These are phyloP conservation scores for Lachancea nothofagi DNA, from an alignment of 805 yeast species.

Conservation along the genomic window DNA sequence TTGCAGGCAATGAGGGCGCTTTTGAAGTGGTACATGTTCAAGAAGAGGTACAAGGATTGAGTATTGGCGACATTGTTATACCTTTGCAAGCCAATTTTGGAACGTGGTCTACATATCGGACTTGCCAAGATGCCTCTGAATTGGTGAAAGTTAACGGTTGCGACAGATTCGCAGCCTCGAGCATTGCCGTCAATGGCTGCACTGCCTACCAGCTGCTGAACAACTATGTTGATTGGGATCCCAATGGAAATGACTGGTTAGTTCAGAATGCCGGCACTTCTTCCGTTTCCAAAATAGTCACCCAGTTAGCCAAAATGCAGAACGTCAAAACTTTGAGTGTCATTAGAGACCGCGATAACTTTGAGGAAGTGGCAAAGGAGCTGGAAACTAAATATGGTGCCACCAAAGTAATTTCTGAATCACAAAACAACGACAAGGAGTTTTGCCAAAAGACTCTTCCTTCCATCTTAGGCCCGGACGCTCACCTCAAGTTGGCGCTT, in stretches of 20 bases:
- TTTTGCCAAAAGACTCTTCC: conserved; percentile 53
- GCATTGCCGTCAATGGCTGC: conserved; percentile 85
- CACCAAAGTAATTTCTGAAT: conserved; percentile 80
- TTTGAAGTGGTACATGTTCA: conserved; percentile 81
- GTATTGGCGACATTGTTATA: conserved; percentile 81
- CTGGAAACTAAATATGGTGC: conserved; percentile 67
- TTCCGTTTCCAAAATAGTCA: conserved; percentile 87
- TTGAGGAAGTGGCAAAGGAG: conserved; percentile 54
- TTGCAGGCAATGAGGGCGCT: conserved; percentile 92
- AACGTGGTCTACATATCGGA: conserved; percentile 82
- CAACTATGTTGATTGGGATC: conserved; percentile 41
- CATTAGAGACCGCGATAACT: conserved; percentile 76
- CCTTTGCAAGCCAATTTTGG: conserved; percentile 78
- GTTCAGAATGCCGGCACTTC: conserved; percentile 96
- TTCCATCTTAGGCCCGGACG: conserved; percentile 38
- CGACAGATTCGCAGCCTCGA: conserved; percentile 69
- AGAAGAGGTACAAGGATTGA: conserved; percentile 39
- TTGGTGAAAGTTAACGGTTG: conserved; percentile 48
- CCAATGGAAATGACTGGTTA: conserved; percentile 61
- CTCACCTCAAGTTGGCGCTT: conserved; percentile 66
- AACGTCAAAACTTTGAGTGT: conserved; percentile 84
- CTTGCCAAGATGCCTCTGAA: conserved; percentile 46
- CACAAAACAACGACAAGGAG: conserved; percentile 64
- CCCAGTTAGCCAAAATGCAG: conserved; percentile 74
- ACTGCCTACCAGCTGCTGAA: conserved; percentile 88